These are phyloP conservation scores for Phytophthora pluvialis DNA, from an alignment of 352 stramenopile species.

Conservation along the genomic window DNA sequence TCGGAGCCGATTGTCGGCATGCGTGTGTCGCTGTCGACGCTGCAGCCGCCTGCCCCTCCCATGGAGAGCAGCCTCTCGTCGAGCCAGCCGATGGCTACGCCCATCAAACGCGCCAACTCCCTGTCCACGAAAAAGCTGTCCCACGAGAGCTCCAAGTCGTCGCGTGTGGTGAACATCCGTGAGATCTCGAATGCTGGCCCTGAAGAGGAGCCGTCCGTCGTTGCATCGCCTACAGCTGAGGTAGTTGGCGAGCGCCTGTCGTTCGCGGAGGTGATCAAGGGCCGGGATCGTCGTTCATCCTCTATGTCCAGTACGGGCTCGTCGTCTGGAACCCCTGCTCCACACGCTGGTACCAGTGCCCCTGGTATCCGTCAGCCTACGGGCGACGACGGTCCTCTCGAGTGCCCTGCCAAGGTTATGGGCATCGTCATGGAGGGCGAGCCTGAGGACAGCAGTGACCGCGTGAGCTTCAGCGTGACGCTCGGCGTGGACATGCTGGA, in stretches of 20 bases:
- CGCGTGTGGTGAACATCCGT: constrained; percentile 82
- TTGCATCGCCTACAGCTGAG: constrained; percentile 41
- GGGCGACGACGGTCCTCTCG: constrained; percentile 74
- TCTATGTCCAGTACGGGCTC: constrained; percentile 51
- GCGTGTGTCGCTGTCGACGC: constrained; percentile 58
- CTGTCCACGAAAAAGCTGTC: constrained; percentile 64
- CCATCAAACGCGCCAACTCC: constrained; percentile 70
- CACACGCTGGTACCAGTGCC: constrained; percentile 34
- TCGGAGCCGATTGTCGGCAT: constrained; percentile 46
- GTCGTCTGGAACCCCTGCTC: constrained; percentile 24
- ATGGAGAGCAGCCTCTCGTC: constrained; percentile 28
- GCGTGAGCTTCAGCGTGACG: constrained; percentile 88
- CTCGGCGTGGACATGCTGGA: constrained; percentile 70
- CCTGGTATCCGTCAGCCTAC: constrained; percentile 72
- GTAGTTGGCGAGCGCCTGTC: constrained; percentile 49
- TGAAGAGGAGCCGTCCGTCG: constrained; percentile 42
- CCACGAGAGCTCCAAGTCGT: constrained; percentile 59
- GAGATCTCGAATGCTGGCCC: constrained; percentile 48
- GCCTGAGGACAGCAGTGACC: constrained; percentile 56
- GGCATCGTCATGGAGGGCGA: constrained; percentile 71
- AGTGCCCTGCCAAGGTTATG: constrained; percentile 82
- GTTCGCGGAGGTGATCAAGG: constrained; percentile 60
- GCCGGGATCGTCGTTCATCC: constrained; percentile 49
- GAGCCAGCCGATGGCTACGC: constrained; percentile 36
- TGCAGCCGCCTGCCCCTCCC: constrained; percentile 50